Base-by-base conservation (phyloP, 2,329 filamentous ascomycete genomes). In the Ceratocystis harringtonii region DNA sequence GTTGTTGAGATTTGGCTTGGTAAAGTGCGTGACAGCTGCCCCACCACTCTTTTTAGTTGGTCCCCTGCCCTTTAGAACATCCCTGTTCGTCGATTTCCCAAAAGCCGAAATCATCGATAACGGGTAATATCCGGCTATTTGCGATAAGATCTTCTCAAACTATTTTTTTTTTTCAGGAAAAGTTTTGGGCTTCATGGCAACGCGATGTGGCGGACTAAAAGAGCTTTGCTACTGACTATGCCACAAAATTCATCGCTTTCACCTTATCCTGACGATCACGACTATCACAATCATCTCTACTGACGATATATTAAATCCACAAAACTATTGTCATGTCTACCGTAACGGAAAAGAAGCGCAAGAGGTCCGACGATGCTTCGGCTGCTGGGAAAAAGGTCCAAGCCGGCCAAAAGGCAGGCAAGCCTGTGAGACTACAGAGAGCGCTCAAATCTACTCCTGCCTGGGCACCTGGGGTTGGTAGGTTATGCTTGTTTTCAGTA, bases 271-370 rank as follows among this genome's bases (percentile, higher is more conserved):
- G 5, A 58, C 55, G 55, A n/a, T 41, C 3, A 4, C 12, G 36
- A 3, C 10, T 41, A 41, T 15, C 12, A 1, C 36, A 41, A 4
- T 5, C 10, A 15, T 15, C 15, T 12, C 12, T 5, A 41, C 5
- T 12, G 28, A n/a, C 17, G 36, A 19, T 61, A 1, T 17, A 25
- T 61, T 44, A 8, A 17, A n/a, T 8, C 62, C 65, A 63, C 66
- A 62, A 63, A 43, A 71, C 28, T 45, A 80, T 79, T 77, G 73
- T 73, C 41, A 73, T 75, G 61, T 66, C 71, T 48, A 76, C 72
- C 67, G 48, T 52, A 15, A 61, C 61, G 12, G 73, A 71, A 66
- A 80, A 80, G 71, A 84, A 85, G 73, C 77, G 82, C 66, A 84
- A 84, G 74, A 76, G 80, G 68, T 63, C 52, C 41, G 66, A 67